Conservation (phyloP, 495 filamentous ascomycete genomes). For the Aspergillus ostianus region DNA sequence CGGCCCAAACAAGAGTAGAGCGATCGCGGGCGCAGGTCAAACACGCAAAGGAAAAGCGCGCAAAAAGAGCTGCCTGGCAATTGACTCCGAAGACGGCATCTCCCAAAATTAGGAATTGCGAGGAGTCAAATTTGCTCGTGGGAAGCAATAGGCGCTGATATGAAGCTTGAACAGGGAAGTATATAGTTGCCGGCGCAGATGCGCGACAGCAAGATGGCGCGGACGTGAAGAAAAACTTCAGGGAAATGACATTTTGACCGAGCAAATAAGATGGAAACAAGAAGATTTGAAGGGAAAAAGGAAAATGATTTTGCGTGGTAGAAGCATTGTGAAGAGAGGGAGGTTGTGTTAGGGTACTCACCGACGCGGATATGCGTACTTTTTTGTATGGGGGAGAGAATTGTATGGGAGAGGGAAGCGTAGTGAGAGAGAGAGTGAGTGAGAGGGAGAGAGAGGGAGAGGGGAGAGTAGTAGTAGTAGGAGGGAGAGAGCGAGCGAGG, state of each 20-base stretch:
- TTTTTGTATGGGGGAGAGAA: constrained; percentile 54
- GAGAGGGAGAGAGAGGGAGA: constrained; percentile 37
- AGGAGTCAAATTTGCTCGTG: constrained; percentile 17
- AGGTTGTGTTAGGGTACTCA: constrained; percentile 35
- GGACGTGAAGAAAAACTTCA: constrained; percentile 9
- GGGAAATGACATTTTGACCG: constrained; percentile 19
- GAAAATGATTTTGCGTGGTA: constrained; percentile 35
- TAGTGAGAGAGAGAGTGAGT: constrained; percentile 41
- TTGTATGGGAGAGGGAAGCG: constrained; percentile 57
- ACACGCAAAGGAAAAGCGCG: constrained; percentile 21
- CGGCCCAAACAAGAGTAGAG: constrained; percentile 21
- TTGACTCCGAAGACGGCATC: constrained; percentile 12
- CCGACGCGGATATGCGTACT: constrained; percentile 44
- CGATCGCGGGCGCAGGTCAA: constrained; percentile 26
- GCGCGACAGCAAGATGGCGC: constrained; percentile 31
- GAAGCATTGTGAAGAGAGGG: constrained; percentile 19
- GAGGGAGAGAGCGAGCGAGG: constrained; percentile 35
- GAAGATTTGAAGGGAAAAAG: constrained; percentile 18
- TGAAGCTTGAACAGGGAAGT: constrained; percentile 14
- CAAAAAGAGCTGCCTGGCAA: constrained; percentile 19
- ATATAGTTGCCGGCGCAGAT: constrained; percentile 21
- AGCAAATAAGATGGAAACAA: constrained; percentile 18
- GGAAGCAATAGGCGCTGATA: constrained; percentile 12
- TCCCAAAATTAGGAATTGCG: constrained; percentile 7
- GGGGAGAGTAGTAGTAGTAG: constrained; percentile 60